A percentile compares a stretch with the other conserved stretches of the same genome.
These are phyloP conservation scores for Alnus glutinosa DNA, from an alignment of 306 rosid species.

Conservation along the genomic window DNA sequence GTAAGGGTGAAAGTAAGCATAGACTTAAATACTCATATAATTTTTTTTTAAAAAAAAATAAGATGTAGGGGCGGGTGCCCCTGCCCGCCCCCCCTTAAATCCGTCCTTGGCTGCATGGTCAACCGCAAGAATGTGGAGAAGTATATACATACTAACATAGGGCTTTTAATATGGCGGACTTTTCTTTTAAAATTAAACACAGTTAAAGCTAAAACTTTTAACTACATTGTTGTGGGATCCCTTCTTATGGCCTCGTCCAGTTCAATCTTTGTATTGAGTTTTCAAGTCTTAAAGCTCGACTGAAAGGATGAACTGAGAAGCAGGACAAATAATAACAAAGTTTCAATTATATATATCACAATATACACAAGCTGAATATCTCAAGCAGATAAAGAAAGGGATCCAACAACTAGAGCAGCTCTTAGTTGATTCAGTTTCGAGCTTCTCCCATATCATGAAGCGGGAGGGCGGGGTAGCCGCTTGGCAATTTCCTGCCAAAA, in stretches of 20 bases:
- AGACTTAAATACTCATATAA: too few species aligned
- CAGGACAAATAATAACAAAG: neutral
- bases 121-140: too few species aligned
- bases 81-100: too few species aligned
- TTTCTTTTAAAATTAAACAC: neutral
- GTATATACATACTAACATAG: too few species aligned
- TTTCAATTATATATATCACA: constrained; percentile 3
- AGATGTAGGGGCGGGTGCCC: too few species aligned
- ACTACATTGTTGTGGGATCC: neutral
- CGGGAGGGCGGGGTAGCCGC: constrained; percentile 51
- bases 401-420: constrained; percentile 6
- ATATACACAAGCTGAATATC: constrained; percentile 28
- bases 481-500: constrained; percentile 53
- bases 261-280: neutral
- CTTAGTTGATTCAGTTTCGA: neutral
- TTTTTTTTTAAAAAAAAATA: too few species aligned
- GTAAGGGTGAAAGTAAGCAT: too few species aligned
- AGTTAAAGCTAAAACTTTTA: neutral
- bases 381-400: constrained; percentile 1
- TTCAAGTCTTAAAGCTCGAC: neutral
- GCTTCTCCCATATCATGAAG: constrained; percentile 33
- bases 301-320: neutral
- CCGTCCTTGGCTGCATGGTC: too few species aligned
- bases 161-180: too few species aligned
- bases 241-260: neutral